phyloP scores from a whole-genome alignment of 129 eudicot genomes.

The Heracleum sosnowskyi region DNA sequence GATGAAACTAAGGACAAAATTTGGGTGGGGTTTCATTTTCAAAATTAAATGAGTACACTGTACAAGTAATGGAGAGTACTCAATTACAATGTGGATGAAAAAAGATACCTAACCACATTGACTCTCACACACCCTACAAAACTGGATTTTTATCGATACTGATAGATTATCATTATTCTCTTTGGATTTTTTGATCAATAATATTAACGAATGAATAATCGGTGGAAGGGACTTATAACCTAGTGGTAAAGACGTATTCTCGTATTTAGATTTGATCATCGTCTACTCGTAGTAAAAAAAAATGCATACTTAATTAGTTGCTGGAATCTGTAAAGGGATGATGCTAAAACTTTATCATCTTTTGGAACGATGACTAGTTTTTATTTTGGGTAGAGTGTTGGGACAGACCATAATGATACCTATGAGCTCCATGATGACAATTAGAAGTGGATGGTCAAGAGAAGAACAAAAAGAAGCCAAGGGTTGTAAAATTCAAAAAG shows the following conservation, averaged over 20 bases:
- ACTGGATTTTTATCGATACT: neutral
- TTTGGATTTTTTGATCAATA: neutral
- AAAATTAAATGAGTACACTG: constrained; percentile 8
- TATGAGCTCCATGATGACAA: neutral
- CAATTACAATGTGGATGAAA: neutral
- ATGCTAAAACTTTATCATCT: neutral
- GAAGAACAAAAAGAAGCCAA: constrained; percentile 11
- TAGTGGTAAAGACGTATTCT: neutral
- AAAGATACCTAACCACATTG: constrained; percentile 1
- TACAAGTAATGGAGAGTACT: constrained; percentile 3
- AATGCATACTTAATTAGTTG: too few relatives aligned
- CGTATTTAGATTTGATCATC: neutral
- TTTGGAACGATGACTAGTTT: neutral
- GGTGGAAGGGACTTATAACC: neutral
- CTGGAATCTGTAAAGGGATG: neutral
- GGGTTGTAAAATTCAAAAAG: constrained; percentile 4
- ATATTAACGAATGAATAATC: neutral
- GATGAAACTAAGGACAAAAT: constrained; percentile 3
- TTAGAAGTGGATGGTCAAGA: constrained; percentile 5
- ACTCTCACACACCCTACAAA: neutral
- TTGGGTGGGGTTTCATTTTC: constrained; percentile 9
- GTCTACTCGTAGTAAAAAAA: neutral
- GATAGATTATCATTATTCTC: neutral
- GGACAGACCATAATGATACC: neutral
- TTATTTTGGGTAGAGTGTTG: neutral